Evolutionary conservation across 225 moss, liverwort and hornwort species (phyloP).

Genomic region (Sphagnum contortum): DNA sequence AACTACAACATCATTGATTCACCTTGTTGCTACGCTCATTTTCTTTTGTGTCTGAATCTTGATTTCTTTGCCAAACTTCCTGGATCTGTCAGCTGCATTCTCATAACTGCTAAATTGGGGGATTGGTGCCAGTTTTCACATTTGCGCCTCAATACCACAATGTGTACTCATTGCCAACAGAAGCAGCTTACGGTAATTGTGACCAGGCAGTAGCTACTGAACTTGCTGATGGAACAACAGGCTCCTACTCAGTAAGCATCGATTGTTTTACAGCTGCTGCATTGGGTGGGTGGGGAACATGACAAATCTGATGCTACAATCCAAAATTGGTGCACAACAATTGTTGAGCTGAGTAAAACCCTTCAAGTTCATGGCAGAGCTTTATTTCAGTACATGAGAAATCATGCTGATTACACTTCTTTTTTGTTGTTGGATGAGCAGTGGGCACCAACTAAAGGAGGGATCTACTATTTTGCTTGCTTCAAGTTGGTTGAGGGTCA

Average conservation of each 20-base stretch:
- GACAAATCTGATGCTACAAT: no score
- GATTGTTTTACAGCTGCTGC: no score
- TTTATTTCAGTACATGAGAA: no score
- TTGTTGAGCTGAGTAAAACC: not conserved
- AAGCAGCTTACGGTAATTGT: not conserved
- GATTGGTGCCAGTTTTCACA: slow-evolving; percentile 2
- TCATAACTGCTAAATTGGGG: no score
- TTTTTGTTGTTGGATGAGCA: not conserved
- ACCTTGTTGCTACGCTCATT: not conserved
- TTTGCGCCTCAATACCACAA: slow-evolving; percentile 2
- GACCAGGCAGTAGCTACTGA: slow-evolving; percentile 2
- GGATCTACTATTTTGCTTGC: slow-evolving; percentile 6
- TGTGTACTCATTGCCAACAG: not conserved
- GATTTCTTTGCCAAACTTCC: no score
- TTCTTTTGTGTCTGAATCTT: no score
- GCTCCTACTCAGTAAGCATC: slow-evolving; percentile 2
- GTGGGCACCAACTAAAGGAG: slow-evolving; percentile 4
- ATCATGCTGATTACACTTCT: no score
- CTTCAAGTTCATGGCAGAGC: not conserved
- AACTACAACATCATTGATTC: not conserved
- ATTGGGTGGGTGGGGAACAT: no score
- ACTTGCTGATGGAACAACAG: slow-evolving; percentile 2
- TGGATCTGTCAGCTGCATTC: not conserved
- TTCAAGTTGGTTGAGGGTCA: slow-evolving; percentile 1
- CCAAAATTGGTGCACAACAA: not conserved